Evolutionary conservation across 2,329 filamentous ascomycete genomes (phyloP).

Genomic region (Aspergillus caelatus): DNA sequence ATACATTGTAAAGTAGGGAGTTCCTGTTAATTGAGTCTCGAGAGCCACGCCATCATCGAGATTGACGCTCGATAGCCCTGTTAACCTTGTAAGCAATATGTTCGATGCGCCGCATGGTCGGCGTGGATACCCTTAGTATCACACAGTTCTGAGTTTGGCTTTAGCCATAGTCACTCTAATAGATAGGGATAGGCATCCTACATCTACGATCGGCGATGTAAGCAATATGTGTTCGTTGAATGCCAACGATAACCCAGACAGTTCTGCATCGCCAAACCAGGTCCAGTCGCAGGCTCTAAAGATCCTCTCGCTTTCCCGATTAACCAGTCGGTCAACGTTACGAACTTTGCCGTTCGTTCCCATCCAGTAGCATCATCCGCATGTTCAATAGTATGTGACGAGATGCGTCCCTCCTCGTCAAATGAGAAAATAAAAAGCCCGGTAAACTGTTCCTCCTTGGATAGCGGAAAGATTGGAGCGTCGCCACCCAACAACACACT

Average conservation of each 20-base stretch:
- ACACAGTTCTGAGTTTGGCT: background rate
- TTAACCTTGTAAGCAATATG: background rate
- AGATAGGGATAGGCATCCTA: background rate
- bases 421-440: slow-evolving; percentile 97
- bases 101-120: background rate
- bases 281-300: slow-evolving; percentile 29
- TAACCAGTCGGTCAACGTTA: slow-evolving; percentile 92
- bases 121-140: background rate
- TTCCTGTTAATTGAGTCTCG: background rate
- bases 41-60: background rate
- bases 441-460: slow-evolving; percentile 75
- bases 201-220: slow-evolving; percentile 3
- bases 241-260: slow-evolving; percentile 16
- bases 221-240: background rate
- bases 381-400: slow-evolving; percentile 92
- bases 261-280: slow-evolving; percentile 33
- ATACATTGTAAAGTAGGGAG: slow-evolving; percentile 18
- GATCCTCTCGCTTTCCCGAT: slow-evolving; percentile 72
- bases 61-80: background rate
- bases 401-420: slow-evolving; percentile 79
- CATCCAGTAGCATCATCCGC: slow-evolving; percentile 80
- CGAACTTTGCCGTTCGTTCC: slow-evolving; percentile 82
- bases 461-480: slow-evolving; percentile 51
- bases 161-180: background rate
- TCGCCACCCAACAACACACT: slow-evolving; percentile 57